phyloP scores from a whole-genome alignment of 1,284 basidiomycete genomes.

The Ceratobasidium sp. region DNA sequence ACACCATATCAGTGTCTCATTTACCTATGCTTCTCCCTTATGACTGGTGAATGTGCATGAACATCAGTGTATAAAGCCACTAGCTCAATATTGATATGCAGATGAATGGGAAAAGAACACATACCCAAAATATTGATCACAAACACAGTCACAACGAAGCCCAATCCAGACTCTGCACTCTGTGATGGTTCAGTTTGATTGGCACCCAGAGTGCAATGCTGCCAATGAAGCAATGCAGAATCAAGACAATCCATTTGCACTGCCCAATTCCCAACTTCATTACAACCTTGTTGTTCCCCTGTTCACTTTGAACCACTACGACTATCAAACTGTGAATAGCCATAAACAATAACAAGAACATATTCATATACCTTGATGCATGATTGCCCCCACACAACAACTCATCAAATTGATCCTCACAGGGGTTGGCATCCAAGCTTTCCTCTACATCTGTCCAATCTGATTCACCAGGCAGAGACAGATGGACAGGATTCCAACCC shows the following conservation, averaged over 20 bases:
- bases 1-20: neutral
- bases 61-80: neutral
- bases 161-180: neutral
- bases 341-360: no score
- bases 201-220: neutral
- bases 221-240: neutral
- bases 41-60: neutral
- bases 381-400: no score
- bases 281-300: neutral
- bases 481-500: no score
- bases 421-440: no score
- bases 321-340: no score
- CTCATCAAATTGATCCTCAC: no score
- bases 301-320: neutral
- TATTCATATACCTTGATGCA: no score
- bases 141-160: neutral
- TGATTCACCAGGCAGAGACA: no score
- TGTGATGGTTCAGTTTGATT: neutral
- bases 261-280: neutral
- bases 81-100: no score
- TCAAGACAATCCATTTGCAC: neutral
- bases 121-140: neutral
- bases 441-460: no score
- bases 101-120: no score
- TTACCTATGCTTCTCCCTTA: neutral